Conservation (phyloP, 2,329 filamentous ascomycete genomes). For the Acrocalymma vagum region DNA sequence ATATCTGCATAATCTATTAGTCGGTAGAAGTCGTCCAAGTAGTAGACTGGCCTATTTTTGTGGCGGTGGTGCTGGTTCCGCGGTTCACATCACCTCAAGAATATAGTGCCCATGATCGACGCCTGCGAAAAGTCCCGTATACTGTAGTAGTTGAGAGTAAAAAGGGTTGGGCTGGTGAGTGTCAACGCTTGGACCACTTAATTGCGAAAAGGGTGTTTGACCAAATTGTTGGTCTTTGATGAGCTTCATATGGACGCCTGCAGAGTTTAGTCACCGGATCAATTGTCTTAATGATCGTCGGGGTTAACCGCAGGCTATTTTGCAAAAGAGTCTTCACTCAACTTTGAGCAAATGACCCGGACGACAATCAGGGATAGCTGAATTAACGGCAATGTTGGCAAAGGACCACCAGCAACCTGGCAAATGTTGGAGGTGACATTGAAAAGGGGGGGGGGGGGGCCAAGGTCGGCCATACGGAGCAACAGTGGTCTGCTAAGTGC, state of each 20-base stretch:
- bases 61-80: no score
- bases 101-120: no score
- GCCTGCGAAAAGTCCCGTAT: no score
- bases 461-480: background rate
- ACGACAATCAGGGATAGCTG: background rate
- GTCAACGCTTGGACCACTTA: no score
- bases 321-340: background rate
- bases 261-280: conserved; percentile 4
- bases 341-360: no score
- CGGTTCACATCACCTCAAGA: no score
- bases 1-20: no score
- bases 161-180: no score
- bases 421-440: conserved; percentile 2
- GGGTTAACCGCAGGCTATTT: conserved; percentile 1
- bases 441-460: background rate
- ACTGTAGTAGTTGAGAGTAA: no score
- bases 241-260: conserved; percentile 15
- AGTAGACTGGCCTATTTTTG: no score
- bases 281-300: background rate
- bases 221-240: conserved; percentile 21
- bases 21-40: no score
- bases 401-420: background rate
- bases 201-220: no score
- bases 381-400: background rate
- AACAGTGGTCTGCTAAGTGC: background rate